phyloP scores from a whole-genome alignment of 106 monocot species.

The Dendrobium officinale region DNA sequence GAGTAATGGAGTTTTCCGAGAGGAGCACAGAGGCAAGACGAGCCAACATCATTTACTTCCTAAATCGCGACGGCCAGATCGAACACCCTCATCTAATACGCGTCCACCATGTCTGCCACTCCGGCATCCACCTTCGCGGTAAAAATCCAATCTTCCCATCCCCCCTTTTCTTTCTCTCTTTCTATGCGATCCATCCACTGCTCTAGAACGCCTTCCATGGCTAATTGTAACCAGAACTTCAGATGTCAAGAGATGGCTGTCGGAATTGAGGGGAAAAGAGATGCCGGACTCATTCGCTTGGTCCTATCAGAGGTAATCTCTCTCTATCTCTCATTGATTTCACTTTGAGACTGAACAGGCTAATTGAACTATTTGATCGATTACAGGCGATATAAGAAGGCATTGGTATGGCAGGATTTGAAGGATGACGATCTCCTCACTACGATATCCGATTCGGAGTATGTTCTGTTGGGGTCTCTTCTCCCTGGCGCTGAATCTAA shows the following conservation, averaged over 20 bases:
- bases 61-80: conserved; percentile 29
- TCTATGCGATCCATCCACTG: neutral
- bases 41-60: conserved; percentile 48
- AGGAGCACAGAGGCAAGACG: conserved; percentile 27
- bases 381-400: conserved; percentile 47
- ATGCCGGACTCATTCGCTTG: conserved; percentile 50
- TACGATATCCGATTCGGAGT: conserved; percentile 60
- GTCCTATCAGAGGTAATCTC: conserved; percentile 63
- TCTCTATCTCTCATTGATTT: neutral
- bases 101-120: conserved; percentile 24
- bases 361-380: neutral
- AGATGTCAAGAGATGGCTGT: conserved; percentile 85
- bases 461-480: conserved; percentile 56
- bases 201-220: neutral
- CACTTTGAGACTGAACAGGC: neutral
- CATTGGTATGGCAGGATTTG: conserved; percentile 72
- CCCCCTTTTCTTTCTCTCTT: neutral
- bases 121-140: conserved; percentile 52
- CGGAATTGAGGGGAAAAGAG: conserved; percentile 58
- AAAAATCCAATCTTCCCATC: neutral
- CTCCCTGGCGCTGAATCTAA: neutral
- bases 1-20: neutral
- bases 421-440: conserved; percentile 66
- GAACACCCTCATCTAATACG: conserved; percentile 69
- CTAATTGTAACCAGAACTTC: neutral